phyloP scores from a whole-genome alignment of 306 rosid genomes.

The Malus sylvestris region DNA sequence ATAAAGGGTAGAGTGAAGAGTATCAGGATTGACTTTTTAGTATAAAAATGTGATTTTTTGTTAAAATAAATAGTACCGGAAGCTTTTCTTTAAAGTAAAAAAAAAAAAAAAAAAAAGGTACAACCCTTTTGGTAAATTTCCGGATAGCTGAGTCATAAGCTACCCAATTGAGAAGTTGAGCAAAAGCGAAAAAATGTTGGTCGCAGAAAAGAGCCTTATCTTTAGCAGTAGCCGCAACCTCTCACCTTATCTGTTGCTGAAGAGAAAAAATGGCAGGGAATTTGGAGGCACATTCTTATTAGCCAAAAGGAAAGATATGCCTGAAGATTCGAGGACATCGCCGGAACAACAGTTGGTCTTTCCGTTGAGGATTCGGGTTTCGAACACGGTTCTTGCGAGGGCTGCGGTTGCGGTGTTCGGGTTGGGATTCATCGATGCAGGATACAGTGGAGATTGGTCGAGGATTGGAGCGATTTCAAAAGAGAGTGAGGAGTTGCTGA shows the following conservation, averaged over 20 bases:
- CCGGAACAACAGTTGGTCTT: constrained; percentile 10
- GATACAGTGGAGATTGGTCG: constrained; percentile 23
- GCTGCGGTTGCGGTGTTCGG: constrained; percentile 56
- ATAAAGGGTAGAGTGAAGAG: no score
- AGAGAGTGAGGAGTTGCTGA: no score
- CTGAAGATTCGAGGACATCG: constrained; percentile 18
- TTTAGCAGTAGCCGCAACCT: background rate
- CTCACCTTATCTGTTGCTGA: constrained; percentile 15
- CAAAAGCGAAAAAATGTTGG: constrained; percentile 17
- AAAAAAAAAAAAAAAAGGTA: no score
- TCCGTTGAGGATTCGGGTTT: constrained; percentile 21
- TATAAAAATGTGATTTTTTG: no score
- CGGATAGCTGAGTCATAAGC: no score
- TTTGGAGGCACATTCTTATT: background rate
- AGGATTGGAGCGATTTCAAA: no score
- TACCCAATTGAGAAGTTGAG: background rate
- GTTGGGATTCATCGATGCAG: constrained; percentile 79
- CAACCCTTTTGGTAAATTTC: no score
- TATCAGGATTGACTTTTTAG: no score
- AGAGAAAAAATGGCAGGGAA: constrained; percentile 23
- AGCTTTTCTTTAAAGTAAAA: no score
- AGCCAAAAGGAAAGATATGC: constrained; percentile 37
- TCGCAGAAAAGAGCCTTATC: constrained; percentile 28
- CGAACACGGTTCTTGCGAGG: constrained; percentile 47
- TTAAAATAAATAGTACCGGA: no score